Base-by-base conservation (phyloP, 345 rosid species). In the Hypericum androsaemum region DNA sequence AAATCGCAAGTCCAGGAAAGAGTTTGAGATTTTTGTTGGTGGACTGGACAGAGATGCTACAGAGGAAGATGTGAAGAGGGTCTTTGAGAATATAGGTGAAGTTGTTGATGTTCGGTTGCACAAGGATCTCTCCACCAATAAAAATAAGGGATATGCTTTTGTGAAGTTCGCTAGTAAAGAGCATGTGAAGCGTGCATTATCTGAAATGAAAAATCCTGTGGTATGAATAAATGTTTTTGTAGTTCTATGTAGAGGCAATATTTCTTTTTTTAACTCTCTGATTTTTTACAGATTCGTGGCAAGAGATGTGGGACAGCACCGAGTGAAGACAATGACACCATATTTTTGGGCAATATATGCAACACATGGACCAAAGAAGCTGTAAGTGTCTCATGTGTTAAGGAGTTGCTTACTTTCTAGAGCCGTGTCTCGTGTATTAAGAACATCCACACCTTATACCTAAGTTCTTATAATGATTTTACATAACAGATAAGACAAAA, bases 301-400 rank as follows among this genome's bases (percentile, higher is more conserved):
- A 80, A 75, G 67, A 66, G 79, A 54, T 80, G 86, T 43, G 81
- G 79, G 58, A 77, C 81, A 42, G 83, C 81, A 44, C 87, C 75
- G 17, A 80, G 87, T 36, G 79, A 80, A 66, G 87, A 80, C 66
- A 77, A 80, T 62, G 81, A 77, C 57, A 75, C 80, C 42, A 66
- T 80, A 62, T 77, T 80, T 50, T 56, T 80, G 58, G 87, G 87
- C 13, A 80, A 80, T 69, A 71, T 80, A 61, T 75, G 81, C 71
- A 80, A 77, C 69, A 77, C 83, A 55, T 80, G 87, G 83, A 77
- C 87, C 14, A 80, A 75, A 55, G 83, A 77, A 68, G 83, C 83
- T 53, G 83, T 75, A 60, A 80, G 87, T 69, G 50, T 64, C 50
- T 61, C 37, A 45, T 32, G 40, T 37, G 44, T 63, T 9, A 53